A percentile compares a stretch with the other conserved stretches of the same genome.
Evolutionary conservation across 768 basidiomycete genomes (phyloP).

Genomic region (Mycena indigotica): DNA sequence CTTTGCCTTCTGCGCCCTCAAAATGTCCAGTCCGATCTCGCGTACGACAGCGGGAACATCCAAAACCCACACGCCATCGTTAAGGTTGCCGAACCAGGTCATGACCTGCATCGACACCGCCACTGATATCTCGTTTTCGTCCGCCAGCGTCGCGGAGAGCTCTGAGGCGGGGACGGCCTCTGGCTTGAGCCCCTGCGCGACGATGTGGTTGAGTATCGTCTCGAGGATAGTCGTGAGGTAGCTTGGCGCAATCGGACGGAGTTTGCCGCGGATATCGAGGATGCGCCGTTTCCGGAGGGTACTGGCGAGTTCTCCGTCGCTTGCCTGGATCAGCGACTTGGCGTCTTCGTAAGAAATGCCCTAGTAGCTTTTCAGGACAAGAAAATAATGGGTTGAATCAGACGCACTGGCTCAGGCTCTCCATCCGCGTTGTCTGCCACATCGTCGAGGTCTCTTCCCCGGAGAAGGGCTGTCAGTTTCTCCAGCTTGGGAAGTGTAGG

Average conservation of each 20-base stretch:
- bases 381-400: neutral
- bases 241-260: conserved; percentile 70
- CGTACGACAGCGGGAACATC: conserved; percentile 61
- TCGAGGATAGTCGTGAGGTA: conserved; percentile 75
- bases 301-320: conserved; percentile 67
- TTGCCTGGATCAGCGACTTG: conserved; percentile 72
- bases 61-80: conserved; percentile 64
- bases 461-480: conserved; percentile 60
- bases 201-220: conserved; percentile 70
- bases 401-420: conserved; percentile 26
- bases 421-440: conserved; percentile 48
- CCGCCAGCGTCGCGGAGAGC: conserved; percentile 61
- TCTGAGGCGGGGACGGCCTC: conserved; percentile 57
- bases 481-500: conserved; percentile 79
- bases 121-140: conserved; percentile 72
- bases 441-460: conserved; percentile 73
- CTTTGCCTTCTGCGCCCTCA: conserved; percentile 61
- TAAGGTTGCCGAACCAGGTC: conserved; percentile 76
- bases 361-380: conserved; percentile 27
- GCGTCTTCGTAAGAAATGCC: conserved; percentile 66
- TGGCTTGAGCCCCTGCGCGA: conserved; percentile 60
- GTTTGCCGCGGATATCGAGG: conserved; percentile 67
- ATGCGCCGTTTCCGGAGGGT: conserved; percentile 73
- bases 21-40: conserved; percentile 76
- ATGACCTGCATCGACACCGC: conserved; percentile 70